Evolutionary conservation across 345 rosid genomes (phyloP).

Genomic region (Gossypium turneri): DNA sequence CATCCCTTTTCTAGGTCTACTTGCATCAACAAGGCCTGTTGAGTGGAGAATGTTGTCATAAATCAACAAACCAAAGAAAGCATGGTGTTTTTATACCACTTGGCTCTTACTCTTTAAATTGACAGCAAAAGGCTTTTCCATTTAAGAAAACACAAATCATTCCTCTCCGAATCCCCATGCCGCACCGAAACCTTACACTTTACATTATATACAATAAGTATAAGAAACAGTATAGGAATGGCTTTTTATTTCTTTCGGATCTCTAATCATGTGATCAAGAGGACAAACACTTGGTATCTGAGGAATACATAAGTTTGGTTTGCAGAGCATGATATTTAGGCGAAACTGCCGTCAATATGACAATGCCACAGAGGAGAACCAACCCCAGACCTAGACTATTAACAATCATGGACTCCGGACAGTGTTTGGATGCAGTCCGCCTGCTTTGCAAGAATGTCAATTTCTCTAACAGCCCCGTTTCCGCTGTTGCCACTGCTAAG

Average conservation of each 20-base stretch:
- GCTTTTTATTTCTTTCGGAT: not conserved
- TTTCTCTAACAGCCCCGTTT: slow-evolving; percentile 80
- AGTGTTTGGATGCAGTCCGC: slow-evolving; percentile 29
- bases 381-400: slow-evolving; percentile 66
- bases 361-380: slow-evolving; percentile 63
- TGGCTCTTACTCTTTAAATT: too few relatives aligned
- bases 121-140: too few relatives aligned
- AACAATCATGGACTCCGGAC: slow-evolving; percentile 67
- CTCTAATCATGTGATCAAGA: slow-evolving; percentile 22
- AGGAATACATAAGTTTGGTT: slow-evolving; percentile 36
- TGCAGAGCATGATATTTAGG: slow-evolving; percentile 41
- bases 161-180: too few relatives aligned
- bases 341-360: slow-evolving; percentile 57
- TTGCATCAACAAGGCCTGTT: too few relatives aligned
- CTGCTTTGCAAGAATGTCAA: slow-evolving; percentile 60
- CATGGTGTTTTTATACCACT: too few relatives aligned
- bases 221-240: not conserved
- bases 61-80: too few relatives aligned
- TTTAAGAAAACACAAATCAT: too few relatives aligned
- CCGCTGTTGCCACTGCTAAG: slow-evolving; percentile 78
- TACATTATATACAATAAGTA: not conserved
- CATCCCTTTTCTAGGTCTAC: too few relatives aligned
- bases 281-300: slow-evolving; percentile 43
- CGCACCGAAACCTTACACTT: too few relatives aligned
- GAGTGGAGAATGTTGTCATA: too few relatives aligned